These are phyloP conservation scores for Paramecium primaurelia DNA, from an alignment of 73 alveolate species.

Conservation along the genomic window DNA sequence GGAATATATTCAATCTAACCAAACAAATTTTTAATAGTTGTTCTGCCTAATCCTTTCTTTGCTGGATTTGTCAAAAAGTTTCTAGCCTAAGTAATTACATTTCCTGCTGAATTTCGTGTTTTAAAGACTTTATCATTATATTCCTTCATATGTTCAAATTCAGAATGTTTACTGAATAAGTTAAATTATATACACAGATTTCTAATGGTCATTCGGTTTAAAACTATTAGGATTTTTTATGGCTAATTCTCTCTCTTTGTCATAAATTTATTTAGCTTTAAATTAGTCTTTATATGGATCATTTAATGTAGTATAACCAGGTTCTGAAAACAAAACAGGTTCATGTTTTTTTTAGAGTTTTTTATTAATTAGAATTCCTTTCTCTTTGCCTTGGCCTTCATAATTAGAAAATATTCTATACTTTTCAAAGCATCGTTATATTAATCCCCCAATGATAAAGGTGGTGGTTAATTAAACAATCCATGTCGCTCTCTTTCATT, in stretches of 20 bases:
- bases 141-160: conserved; percentile 31
- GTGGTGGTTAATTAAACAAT: conserved; percentile 17
- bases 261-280: conserved; percentile 13
- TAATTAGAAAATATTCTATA: background rate
- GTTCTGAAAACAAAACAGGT: conserved; percentile 1
- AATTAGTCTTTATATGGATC: conserved; percentile 24
- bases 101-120: background rate
- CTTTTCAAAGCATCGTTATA: conserved; percentile 38
- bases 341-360: conserved; percentile 28
- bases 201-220: background rate
- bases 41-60: conserved; percentile 53
- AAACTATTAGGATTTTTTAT: conserved; percentile 17
- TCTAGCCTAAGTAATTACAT: conserved; percentile 8
- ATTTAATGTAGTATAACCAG: background rate
- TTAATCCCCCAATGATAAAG: background rate
- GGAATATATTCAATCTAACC: conserved; percentile 21
- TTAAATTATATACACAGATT: background rate
- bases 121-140: background rate
- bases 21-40: conserved; percentile 38
- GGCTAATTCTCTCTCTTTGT: conserved; percentile 19
- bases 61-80: conserved; percentile 55
- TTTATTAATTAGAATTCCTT: background rate
- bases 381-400: conserved; percentile 16
- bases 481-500: conserved; percentile 16
- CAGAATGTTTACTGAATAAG: conserved; percentile 21